A percentile compares a stretch with the other conserved stretches of the same genome.
Conservation (phyloP, 2,329 filamentous ascomycete genomes). For the Malbranchea zuffiana region DNA sequence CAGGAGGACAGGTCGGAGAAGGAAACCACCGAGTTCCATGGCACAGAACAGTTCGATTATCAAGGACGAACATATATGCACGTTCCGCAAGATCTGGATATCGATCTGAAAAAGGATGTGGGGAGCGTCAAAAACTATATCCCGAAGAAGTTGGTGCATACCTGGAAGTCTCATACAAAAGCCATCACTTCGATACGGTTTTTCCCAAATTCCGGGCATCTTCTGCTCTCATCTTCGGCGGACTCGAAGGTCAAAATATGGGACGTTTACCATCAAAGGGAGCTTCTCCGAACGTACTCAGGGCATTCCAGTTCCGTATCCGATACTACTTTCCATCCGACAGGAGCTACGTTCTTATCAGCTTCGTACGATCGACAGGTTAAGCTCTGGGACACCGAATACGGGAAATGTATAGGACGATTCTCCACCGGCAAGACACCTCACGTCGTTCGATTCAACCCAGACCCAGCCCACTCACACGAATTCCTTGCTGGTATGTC, state of each 20-base stretch:
- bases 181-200: constrained; percentile 82
- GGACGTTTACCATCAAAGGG: constrained; percentile 83
- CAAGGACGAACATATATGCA: constrained; percentile 97
- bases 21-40: constrained; percentile 83
- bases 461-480: constrained; percentile 60
- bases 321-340: constrained; percentile 74
- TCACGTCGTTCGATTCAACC: constrained; percentile 90
- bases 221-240: constrained; percentile 79
- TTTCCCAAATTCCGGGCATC: constrained; percentile 76
- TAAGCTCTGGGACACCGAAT: constrained; percentile 98
- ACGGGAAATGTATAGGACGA: constrained; percentile 72
- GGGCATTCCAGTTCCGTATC: constrained; percentile 86
- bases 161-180: constrained; percentile 76
- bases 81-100: constrained; percentile 76
- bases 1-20: constrained; percentile 47
- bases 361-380: constrained; percentile 91
- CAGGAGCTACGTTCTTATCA: constrained; percentile 77
- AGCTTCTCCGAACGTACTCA: constrained; percentile 80
- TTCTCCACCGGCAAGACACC: constrained; percentile 93
- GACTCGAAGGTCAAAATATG: constrained; percentile 88
- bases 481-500: constrained; percentile 96
- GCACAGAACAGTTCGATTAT: constrained; percentile 75
- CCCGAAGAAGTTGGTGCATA: constrained; percentile 85
- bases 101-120: constrained; percentile 71
- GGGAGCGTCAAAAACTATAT: constrained; percentile 81